phyloP scores from a whole-genome alignment of 2,329 filamentous ascomycete species.

The Blumeria graminis region DNA sequence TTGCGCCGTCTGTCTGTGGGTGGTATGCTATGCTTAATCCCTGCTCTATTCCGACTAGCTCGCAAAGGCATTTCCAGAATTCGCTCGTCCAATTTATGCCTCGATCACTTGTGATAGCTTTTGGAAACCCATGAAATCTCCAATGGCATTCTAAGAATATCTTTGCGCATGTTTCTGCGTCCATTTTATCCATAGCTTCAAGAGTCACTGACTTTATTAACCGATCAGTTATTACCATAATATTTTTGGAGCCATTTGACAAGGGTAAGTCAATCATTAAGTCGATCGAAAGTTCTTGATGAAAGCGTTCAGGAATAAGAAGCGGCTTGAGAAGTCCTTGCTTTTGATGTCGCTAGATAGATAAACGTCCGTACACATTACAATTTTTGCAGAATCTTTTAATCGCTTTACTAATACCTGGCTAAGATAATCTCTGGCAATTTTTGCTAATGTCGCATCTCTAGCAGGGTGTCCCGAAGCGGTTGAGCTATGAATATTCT shows the following conservation, averaged over 20 bases:
- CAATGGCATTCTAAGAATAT: background rate
- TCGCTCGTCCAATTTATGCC: background rate
- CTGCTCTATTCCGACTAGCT: background rate
- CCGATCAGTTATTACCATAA: conserved; percentile 1
- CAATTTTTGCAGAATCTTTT: conserved; percentile 1
- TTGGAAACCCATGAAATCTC: background rate
- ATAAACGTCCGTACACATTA: background rate
- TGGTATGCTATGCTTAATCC: background rate
- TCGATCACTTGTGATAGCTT: background rate
- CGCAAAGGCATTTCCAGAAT: background rate
- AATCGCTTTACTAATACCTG: conserved; percentile 1
- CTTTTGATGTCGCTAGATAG: background rate
- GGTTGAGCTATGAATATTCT: background rate
- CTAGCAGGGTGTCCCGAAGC: background rate
- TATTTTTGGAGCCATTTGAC: too few species aligned
- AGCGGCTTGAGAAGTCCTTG: background rate
- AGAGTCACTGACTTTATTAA: background rate
- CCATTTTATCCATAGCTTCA: too few species aligned
- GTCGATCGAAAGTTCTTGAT: background rate
- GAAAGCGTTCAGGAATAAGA: background rate
- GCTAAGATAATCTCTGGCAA: background rate
- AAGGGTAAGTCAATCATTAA: background rate
- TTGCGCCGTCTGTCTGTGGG: background rate
- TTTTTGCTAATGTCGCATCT: background rate
- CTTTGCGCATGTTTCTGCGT: background rate